Percentiles rank a stretch among this genome's conserved stretches.
Conservation (phyloP, 495 filamentous ascomycete genomes). For the Annulohypoxylon bovei region DNA sequence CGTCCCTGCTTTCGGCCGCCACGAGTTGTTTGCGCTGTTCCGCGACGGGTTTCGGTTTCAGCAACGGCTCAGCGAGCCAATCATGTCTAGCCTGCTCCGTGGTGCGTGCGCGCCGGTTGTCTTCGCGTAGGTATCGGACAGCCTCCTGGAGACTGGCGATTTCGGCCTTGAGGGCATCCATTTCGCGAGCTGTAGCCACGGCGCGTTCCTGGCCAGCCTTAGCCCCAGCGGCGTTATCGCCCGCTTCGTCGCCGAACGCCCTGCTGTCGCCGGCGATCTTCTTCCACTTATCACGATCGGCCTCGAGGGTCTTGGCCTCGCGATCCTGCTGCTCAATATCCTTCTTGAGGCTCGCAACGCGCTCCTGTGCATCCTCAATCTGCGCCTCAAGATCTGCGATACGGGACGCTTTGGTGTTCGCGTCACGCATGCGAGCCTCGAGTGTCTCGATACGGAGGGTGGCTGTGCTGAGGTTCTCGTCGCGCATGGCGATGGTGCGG, state of each 20-base stretch:
- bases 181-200: conserved; percentile 77
- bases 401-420: conserved; percentile 71
- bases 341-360: conserved; percentile 69
- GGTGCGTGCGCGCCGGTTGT: conserved; percentile 72
- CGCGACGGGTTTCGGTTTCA: conserved; percentile 56
- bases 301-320: conserved; percentile 66
- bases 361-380: conserved; percentile 64
- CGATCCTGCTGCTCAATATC: conserved; percentile 69
- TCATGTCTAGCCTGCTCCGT: conserved; percentile 69
- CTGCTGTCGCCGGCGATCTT: conserved; percentile 74
- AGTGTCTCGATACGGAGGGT: conserved; percentile 92
- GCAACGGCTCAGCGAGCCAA: conserved; percentile 74
- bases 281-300: conserved; percentile 78
- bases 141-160: conserved; percentile 77
- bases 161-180: conserved; percentile 74
- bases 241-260: conserved; percentile 61
- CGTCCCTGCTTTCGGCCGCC: conserved; percentile 73
- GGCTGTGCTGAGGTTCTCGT: conserved; percentile 75
- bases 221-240: conserved; percentile 50
- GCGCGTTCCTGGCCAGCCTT: conserved; percentile 66
- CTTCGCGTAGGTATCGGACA: conserved; percentile 80
- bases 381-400: conserved; percentile 72
- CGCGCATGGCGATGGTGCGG: conserved; percentile 69
- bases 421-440: conserved; percentile 80
- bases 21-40: conserved; percentile 69